Conservation (phyloP, 139 green algal species). For the Chlamydomonas sphaeroides region DNA sequence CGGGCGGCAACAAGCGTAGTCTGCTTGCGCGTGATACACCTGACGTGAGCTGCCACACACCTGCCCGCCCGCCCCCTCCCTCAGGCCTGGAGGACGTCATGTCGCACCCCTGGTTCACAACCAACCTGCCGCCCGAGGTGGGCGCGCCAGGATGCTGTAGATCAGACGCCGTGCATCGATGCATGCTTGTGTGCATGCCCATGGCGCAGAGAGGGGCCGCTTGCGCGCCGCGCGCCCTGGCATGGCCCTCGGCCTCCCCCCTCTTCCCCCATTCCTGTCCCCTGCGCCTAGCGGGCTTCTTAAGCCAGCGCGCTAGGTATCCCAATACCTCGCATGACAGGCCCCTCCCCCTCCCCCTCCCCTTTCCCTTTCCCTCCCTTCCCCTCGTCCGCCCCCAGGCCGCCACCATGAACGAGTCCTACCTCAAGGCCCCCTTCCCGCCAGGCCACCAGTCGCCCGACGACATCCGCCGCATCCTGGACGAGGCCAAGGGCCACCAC, state of each 20-base stretch:
- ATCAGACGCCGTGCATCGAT: no score
- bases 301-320: not conserved
- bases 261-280: no score
- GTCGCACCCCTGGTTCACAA: slow-evolving; percentile 71
- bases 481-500: slow-evolving; percentile 44
- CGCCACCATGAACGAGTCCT: slow-evolving; percentile 79
- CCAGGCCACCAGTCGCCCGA: slow-evolving; percentile 50
- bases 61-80: no score
- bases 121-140: slow-evolving; percentile 84
- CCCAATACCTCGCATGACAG: not conserved
- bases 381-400: slow-evolving; percentile 23
- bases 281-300: not conserved
- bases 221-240: no score
- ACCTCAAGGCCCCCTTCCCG: slow-evolving; percentile 52
- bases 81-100: slow-evolving; percentile 65
- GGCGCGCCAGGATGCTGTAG: no score
- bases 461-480: slow-evolving; percentile 51
- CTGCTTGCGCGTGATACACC: no score
- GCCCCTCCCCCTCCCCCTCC: not conserved
- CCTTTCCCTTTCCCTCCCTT: not conserved
- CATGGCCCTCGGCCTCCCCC: no score
- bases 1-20: no score
- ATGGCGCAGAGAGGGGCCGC: no score
- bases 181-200: no score
- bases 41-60: no score